Conservation (phyloP, 169 alveolate genomes). For the Plasmodium gallinaceum region DNA sequence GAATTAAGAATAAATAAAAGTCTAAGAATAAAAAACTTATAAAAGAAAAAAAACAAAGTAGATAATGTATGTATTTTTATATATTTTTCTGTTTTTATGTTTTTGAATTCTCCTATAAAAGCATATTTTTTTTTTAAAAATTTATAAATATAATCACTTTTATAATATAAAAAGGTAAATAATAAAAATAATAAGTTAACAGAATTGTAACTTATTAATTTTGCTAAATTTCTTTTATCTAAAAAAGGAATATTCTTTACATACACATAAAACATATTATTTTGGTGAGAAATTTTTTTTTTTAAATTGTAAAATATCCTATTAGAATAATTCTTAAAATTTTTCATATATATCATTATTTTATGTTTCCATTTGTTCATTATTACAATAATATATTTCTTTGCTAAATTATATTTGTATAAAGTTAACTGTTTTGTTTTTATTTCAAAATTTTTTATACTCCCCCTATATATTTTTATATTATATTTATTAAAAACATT, state of each 20-base stretch:
- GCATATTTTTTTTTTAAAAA: constrained; percentile 76
- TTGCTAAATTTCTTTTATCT: constrained; percentile 20
- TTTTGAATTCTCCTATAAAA: constrained; percentile 74
- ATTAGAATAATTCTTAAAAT: constrained; percentile 28
- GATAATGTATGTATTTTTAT: constrained; percentile 69
- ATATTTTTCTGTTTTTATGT: constrained; percentile 55
- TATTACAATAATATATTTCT: constrained; percentile 21
- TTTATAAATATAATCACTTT: constrained; percentile 42
- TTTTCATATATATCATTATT: background rate
- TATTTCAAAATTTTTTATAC: background rate
- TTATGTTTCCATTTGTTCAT: constrained; percentile 30
- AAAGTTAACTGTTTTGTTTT: constrained; percentile 22
- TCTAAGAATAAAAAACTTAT: constrained; percentile 60
- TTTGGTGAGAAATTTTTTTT: background rate
- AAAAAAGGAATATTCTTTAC: constrained; percentile 13
- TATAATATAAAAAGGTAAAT: constrained; percentile 54
- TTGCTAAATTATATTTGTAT: constrained; percentile 26
- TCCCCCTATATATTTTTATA: constrained; percentile 22
- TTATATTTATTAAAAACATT: constrained; percentile 19
- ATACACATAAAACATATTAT: background rate
- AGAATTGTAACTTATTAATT: constrained; percentile 56
- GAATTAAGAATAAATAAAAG: constrained; percentile 69
- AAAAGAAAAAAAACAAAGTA: constrained; percentile 65
- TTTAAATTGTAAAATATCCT: constrained; percentile 1
- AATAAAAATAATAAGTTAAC: constrained; percentile 65